These are phyloP conservation scores for Codiaeum variegatum DNA, from an alignment of 441 rosid species.

Conservation along the genomic window DNA sequence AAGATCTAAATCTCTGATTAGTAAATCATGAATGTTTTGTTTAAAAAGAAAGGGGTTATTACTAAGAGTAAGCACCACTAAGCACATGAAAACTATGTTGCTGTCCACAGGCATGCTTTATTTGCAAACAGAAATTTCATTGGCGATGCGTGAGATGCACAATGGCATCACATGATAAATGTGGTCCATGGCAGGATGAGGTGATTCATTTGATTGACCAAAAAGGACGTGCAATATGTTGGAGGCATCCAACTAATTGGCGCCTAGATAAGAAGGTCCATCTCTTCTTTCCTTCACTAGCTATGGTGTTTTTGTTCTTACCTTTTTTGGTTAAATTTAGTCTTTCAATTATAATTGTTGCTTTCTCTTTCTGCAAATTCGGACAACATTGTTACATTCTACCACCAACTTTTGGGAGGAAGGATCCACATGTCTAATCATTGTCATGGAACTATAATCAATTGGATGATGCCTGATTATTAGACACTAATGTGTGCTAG, in stretches of 20 bases:
- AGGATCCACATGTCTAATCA: background rate
- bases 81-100: conserved; percentile 17
- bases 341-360: background rate
- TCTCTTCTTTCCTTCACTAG: conserved; percentile 51
- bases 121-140: conserved; percentile 59
- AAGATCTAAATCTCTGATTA: no score
- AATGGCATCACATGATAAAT: conserved; percentile 71
- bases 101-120: conserved; percentile 64
- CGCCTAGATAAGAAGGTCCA: conserved; percentile 67
- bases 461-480: background rate
- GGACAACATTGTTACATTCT: background rate
- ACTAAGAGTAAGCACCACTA: background rate
- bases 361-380: background rate
- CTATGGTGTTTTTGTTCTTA: conserved; percentile 8
- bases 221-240: conserved; percentile 74
- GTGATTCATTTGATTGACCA: conserved; percentile 54
- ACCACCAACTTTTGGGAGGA: background rate
- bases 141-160: conserved; percentile 77
- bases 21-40: background rate
- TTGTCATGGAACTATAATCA: background rate
- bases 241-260: conserved; percentile 89
- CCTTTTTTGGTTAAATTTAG: background rate
- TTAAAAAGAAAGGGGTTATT: background rate
- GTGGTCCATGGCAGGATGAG: conserved; percentile 77
- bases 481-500: background rate